Evolutionary conservation across 805 yeast genomes (phyloP).

Genomic region (Wickerhamiella galacta): DNA sequence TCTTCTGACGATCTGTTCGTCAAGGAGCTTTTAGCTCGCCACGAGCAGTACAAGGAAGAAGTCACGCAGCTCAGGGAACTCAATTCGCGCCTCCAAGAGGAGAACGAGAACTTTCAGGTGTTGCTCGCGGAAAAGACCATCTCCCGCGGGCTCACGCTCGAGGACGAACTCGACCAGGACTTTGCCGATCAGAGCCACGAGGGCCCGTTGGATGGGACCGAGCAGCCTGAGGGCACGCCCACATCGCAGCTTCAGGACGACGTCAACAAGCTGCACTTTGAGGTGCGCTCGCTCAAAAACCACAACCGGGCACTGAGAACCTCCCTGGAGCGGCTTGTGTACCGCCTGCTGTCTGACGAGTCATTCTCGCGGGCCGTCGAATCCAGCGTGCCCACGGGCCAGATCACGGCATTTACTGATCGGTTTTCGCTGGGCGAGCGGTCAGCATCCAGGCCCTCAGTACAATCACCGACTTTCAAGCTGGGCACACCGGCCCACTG

Average conservation of each 20-base stretch:
- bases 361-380: conserved; percentile 18
- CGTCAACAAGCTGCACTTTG: conserved; percentile 16
- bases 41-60: conserved; percentile 16
- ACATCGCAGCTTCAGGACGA: background rate
- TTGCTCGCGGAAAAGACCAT: conserved; percentile 21
- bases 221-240: conserved; percentile 1
- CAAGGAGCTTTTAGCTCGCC: conserved; percentile 17
- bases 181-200: conserved; percentile 1
- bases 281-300: conserved; percentile 16
- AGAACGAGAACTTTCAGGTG: conserved; percentile 21
- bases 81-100: conserved; percentile 30
- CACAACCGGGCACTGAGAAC: conserved; percentile 20
- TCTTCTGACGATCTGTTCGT: conserved; percentile 13
- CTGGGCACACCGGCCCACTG: conserved; percentile 1
- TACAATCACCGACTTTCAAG: background rate
- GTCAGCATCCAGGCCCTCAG: background rate
- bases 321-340: conserved; percentile 21
- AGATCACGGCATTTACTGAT: conserved; percentile 8
- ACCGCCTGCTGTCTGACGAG: conserved; percentile 20
- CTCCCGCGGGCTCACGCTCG: conserved; percentile 7
- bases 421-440: conserved; percentile 8
- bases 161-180: conserved; percentile 2
- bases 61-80: conserved; percentile 41
- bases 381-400: conserved; percentile 10
- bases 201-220: background rate